Conservation (phyloP, 225 moss, liverwort and hornwort species). For the Anthoceros angustus region DNA sequence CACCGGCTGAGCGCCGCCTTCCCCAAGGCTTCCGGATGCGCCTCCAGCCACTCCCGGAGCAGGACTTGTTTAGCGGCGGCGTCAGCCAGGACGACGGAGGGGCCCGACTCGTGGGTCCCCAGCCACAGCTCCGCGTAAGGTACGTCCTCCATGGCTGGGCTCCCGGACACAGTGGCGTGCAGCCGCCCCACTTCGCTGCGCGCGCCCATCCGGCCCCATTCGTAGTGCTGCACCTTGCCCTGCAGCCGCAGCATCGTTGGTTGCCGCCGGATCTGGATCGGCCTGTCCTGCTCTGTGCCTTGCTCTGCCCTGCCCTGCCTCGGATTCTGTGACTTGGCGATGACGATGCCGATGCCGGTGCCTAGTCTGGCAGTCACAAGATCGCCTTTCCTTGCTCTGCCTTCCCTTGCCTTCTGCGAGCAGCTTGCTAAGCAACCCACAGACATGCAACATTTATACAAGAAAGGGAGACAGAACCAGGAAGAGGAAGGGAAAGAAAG, state of each 20-base stretch:
- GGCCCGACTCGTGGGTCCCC: constrained; percentile 83
- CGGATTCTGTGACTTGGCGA: too few species aligned
- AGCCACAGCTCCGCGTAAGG: constrained; percentile 93
- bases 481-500: too few species aligned
- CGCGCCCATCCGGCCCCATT: constrained; percentile 62
- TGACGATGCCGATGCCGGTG: too few species aligned
- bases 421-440: too few species aligned
- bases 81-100: constrained; percentile 29
- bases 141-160: constrained; percentile 28
- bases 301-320: background rate
- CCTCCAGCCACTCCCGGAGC: constrained; percentile 55
- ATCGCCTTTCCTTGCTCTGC: too few species aligned
- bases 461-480: too few species aligned
- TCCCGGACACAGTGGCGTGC: constrained; percentile 46
- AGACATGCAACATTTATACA: too few species aligned
- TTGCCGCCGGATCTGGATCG: background rate
- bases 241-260: constrained; percentile 56
- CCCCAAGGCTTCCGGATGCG: constrained; percentile 56
- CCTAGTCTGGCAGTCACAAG: too few species aligned
- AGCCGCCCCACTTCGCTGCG: constrained; percentile 55
- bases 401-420: too few species aligned
- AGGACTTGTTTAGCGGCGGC: constrained; percentile 18
- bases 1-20: constrained; percentile 48
- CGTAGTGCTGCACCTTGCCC: constrained; percentile 69
- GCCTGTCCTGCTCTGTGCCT: background rate